phyloP scores from a whole-genome alignment of 2,329 filamentous ascomycete species.

The Aspergillus sp. region DNA sequence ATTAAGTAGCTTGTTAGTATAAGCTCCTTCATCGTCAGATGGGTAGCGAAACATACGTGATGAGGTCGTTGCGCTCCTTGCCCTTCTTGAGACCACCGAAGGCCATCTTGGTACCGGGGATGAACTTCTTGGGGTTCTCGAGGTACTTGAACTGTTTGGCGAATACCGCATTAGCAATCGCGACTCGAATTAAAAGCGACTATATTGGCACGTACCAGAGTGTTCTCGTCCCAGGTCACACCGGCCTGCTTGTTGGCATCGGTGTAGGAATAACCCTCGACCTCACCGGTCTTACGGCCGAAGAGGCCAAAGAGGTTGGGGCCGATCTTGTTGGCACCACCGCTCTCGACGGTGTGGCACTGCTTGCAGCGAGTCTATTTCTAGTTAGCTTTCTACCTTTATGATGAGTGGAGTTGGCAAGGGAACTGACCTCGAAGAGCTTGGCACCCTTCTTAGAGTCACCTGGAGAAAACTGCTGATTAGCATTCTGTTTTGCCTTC shows the following conservation, averaged over 20 bases:
- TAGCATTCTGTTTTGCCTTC: constrained; percentile 25
- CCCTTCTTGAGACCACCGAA: constrained; percentile 99
- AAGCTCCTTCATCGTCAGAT: too few species aligned
- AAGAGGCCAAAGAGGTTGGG: constrained; percentile 97
- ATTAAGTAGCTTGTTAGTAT: constrained; percentile 20
- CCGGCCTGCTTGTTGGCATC: constrained; percentile 99
- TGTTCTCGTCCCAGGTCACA: constrained; percentile 80
- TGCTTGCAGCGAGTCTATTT: constrained; percentile 83
- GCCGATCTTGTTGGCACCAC: constrained; percentile 96
- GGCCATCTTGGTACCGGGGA: constrained; percentile 99
- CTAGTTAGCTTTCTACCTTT: constrained; percentile 10
- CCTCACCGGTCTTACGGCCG: constrained; percentile 89
- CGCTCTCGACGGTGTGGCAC: constrained; percentile 93
- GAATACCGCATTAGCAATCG: constrained; percentile 13
- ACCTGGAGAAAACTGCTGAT: constrained; percentile 55
- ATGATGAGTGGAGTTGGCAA: background rate
- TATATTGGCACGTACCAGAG: constrained; percentile 64
- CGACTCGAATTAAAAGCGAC: background rate
- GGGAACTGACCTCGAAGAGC: constrained; percentile 77
- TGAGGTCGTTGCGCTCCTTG: constrained; percentile 98
- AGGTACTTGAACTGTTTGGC: constrained; percentile 82
- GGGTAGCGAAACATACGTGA: constrained; percentile 69
- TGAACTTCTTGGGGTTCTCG: constrained; percentile 99
- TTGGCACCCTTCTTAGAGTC: constrained; percentile 94
- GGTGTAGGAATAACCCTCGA: constrained; percentile 94